Evolutionary conservation across 2,329 filamentous ascomycete genomes (phyloP).

Genomic region (Tolypocladium guangdongense): DNA sequence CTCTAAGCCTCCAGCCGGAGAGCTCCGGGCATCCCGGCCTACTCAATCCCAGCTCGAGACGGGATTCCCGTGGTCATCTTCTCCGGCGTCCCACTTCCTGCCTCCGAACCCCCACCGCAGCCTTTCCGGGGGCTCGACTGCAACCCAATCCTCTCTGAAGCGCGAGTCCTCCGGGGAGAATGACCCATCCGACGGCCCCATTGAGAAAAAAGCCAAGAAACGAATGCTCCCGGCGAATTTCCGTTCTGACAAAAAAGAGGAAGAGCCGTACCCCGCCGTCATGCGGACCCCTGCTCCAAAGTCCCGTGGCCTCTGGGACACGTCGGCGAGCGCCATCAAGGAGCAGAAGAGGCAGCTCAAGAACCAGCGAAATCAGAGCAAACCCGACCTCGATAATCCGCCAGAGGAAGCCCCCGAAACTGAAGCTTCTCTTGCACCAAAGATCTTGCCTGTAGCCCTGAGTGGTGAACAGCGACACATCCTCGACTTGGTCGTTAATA

Average conservation of each 20-base stretch:
- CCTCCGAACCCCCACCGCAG: conserved; percentile 20
- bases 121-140: conserved; percentile 7
- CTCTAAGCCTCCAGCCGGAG: conserved; percentile 11
- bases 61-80: conserved; percentile 62
- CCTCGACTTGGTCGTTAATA: conserved; percentile 67
- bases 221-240: conserved; percentile 46
- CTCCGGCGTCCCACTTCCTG: conserved; percentile 38
- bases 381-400: conserved; percentile 25
- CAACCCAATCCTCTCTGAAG: conserved; percentile 24
- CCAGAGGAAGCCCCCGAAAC: conserved; percentile 31
- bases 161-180: conserved; percentile 26
- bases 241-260: conserved; percentile 19
- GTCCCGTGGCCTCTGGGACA: conserved; percentile 51
- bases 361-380: conserved; percentile 36
- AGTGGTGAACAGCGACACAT: conserved; percentile 83
- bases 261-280: conserved; percentile 9
- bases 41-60: conserved; percentile 15
- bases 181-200: conserved; percentile 12
- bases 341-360: conserved; percentile 67
- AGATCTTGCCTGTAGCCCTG: conserved; percentile 51
- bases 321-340: conserved; percentile 62
- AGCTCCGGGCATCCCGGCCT: conserved; percentile 16
- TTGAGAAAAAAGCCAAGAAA: conserved; percentile 40
- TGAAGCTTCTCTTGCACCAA: conserved; percentile 21
- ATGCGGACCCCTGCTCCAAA: conserved; percentile 22